Base-by-base conservation (phyloP, 2,329 filamentous ascomycete species). In the Talaromyces funiculosus region DNA sequence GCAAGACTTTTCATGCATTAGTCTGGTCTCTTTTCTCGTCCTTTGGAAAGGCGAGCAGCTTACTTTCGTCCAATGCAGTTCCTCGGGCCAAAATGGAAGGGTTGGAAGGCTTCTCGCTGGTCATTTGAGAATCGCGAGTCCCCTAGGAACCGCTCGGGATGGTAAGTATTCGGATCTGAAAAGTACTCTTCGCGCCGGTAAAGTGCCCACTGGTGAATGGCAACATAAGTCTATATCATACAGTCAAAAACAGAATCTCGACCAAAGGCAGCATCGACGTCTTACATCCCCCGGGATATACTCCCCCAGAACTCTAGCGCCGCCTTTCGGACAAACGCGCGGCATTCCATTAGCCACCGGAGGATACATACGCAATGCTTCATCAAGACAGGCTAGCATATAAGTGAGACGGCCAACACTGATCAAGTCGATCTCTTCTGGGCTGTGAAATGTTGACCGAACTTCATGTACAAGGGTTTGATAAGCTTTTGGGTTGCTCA, bases 41-140 rank as follows among this genome's bases (percentile, higher is more conserved):
- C 9, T 37, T 6, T n/a, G 4, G 3, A 18, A 9, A 26, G 16
- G 10, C 2, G 3, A 3, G 14, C 12, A 7, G 71, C 78, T 68
- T 69, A 80, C 78, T 82, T 81, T 62, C 73, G 73, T 1, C 81
- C 81, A 24, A 83, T 72, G 61, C 81, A 83, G 49, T 81, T 80
- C 3, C 81, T 70, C 5, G 81, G 77, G 0, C 81, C 80, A 2
- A 79, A 56, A 2, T 75, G 75, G 61, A 84, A 83, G 0, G 81
- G 78, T 65, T 82, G 78, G 43, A 80, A 72, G 0, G 73, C 75
- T 0, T 79, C 77, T 40, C 71, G 70, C 24, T 73, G 73, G 63
- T 84, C 81, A 18, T 65, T 59, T 0, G 64, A 64, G 63, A 78
- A 83, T 3, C 68, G 69, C 4, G 66, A 31, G 24, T 60, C 51